Evolutionary conservation across 352 stramenopile species (phyloP), one percentile per base, ranked within the genome.

Genomic region (Chrysophaeum taylorii): DNA sequence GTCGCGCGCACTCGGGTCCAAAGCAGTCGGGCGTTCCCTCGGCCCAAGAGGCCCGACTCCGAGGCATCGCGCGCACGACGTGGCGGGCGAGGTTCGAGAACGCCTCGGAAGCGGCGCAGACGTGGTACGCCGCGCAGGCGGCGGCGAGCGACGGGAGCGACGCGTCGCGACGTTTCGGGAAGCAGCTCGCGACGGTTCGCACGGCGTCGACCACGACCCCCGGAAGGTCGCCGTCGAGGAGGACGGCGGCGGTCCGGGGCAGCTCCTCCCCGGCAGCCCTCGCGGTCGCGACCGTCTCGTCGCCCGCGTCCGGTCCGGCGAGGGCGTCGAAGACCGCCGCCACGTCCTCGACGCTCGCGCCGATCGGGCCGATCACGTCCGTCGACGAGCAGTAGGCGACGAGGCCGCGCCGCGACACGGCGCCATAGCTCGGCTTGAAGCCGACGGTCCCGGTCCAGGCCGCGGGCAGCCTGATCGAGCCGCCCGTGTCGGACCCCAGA

Each of bases 401-500:
- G 77, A 98, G 89, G 21, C 94, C 94, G 70, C 97, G 86, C 33
- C 93, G 84, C 21, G 92, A 97, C n/a, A 98, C 84, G n/a, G 86
- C 80, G 16, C 95, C 95, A 69, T 98, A 98, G 23, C 90, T 91
- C 21, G 95, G 94, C 82, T 99, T 99, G 41, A 98, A 81, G 2
- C 95, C 95, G 5, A 98, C 88, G 39, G 97, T 84, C 15, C 88
- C 90, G 73, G 91, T 98, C 78, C 96, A 98, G 35, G 92, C 89
- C 25, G 94, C 91, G 31, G 95, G 95, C 78, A 97, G 85, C 9
- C 95, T 91, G 38, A 99, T 84, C 0, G 90, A 97, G 52, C 94
- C 94, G 70, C 94, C 95, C 0, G 94, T 98, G 79, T 99, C 95
- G n/a, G 89, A 96, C 18, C 94, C 95, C 0, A 98, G 81, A 0